phyloP scores from a whole-genome alignment of 768 basidiomycete species.

The Suillus spraguei region DNA sequence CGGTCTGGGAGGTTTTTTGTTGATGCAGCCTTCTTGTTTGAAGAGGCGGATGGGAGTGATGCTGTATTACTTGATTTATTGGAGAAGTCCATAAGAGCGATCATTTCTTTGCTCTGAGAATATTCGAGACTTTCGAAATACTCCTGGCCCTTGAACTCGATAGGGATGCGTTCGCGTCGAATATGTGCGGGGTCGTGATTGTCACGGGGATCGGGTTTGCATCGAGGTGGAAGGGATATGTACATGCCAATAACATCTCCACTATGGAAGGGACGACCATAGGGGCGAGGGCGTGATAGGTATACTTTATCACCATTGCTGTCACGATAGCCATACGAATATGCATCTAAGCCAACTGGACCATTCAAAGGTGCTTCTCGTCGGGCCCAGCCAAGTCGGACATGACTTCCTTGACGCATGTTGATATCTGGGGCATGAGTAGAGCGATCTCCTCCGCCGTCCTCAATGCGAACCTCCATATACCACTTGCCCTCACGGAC shows the following conservation, averaged over 20 bases:
- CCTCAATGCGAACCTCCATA: conserved; percentile 83
- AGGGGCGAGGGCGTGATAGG: conserved; percentile 77
- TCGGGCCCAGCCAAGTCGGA: conserved; percentile 89
- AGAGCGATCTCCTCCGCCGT: conserved; percentile 65
- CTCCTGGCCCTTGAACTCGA: conserved; percentile 95
- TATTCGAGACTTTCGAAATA: conserved; percentile 96
- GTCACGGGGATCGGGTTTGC: conserved; percentile 61
- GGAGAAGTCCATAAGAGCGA: conserved; percentile 77
- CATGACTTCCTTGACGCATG: conserved; percentile 71
- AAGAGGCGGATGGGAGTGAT: conserved; percentile 55
- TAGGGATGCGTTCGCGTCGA: conserved; percentile 87
- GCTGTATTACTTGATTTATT: conserved; percentile 57
- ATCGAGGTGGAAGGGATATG: conserved; percentile 78
- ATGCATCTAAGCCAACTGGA: conserved; percentile 91
- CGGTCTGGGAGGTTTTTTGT: conserved; percentile 71
- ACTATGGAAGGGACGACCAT: conserved; percentile 71
- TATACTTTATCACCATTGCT: conserved; percentile 91
- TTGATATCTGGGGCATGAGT: conserved; percentile 44
- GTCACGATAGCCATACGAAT: conserved; percentile 91
- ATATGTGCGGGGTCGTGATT: conserved; percentile 80
- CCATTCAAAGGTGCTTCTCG: conserved; percentile 93
- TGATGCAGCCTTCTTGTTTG: conserved; percentile 64
- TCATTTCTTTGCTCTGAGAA: conserved; percentile 89
- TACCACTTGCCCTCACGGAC: conserved; percentile 93
- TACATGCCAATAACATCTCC: conserved; percentile 95